Base-by-base conservation (phyloP, 2,329 filamentous ascomycete species). In the Tolypocladium ovalisporum region DNA sequence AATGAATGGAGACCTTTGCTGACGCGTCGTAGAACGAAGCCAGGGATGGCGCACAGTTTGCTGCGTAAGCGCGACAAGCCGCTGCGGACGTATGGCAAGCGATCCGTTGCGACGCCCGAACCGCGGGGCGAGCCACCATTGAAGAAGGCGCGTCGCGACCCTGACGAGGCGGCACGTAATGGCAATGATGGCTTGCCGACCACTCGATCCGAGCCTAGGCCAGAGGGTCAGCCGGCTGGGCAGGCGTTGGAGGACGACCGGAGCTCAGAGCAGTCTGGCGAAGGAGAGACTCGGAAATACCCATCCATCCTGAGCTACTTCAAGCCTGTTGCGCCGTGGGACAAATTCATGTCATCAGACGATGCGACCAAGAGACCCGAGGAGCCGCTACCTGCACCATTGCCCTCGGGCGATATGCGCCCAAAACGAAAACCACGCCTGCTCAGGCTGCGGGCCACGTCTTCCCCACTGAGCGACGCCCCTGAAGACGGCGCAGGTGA, bases 271-370 rank as follows among this genome's bases (percentile, higher is more conserved):
- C 19, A 57, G 44, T 34, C 12, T 49, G 27, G 34, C 34, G 22
- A 56, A 58, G 42, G 51, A 57, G 55, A 34, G 35, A 57, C 37
- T 17, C 39, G 5, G 19, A 35, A 6, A 27, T 56, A 70, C 54
- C 65, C 66, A 0, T 75, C 73, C 0, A 76, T 77, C 7, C 60
- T 76, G 53, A 71, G 62, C 56, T 77, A 76, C 58, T 76, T 76
- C 62, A 72, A 71, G 40, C 73, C 69, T 2, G n/a, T 70, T 17
- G 55, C 62, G 22, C 57, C 57, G 0, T 54, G 40, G 3, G 58
- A 4, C 57, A 57, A 19, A 58, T 58, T 1, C 35, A 60, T 2
- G 51, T 51, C 7, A 6, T 53, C 0, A 57, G 59, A 2, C 61
- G 40, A 55, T 17, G n/a, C 52, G 12, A 36, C 52, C 27, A 9